These are phyloP conservation scores for Yarrowia phangngaensis DNA, from an alignment of 805 yeast genomes.

Conservation along the genomic window DNA sequence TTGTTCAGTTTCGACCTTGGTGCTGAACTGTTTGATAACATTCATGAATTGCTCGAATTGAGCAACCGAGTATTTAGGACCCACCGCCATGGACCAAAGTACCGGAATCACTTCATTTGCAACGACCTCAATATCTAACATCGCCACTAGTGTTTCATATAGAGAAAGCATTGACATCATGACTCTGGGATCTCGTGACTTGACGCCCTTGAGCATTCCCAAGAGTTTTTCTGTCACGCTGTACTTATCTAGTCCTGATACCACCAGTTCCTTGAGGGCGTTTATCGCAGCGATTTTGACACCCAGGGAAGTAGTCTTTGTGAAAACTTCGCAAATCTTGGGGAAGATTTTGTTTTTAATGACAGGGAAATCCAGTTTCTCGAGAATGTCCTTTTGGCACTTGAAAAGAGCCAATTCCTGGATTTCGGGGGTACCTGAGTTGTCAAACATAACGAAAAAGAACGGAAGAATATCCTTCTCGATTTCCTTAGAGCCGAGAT, in stretches of 20 bases:
- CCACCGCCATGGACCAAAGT: constrained; percentile 49
- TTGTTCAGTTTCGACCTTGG: constrained; percentile 47
- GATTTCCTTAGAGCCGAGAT: constrained; percentile 53
- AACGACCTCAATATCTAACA: constrained; percentile 49
- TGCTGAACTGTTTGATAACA: constrained; percentile 44
- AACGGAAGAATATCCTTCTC: constrained; percentile 48
- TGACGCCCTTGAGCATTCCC: constrained; percentile 72
- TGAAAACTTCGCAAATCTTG: constrained; percentile 62
- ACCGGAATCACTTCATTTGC: constrained; percentile 56
- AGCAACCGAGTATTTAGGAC: constrained; percentile 43
- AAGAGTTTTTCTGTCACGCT: constrained; percentile 71
- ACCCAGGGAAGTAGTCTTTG: constrained; percentile 77
- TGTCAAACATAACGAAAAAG: constrained; percentile 40
- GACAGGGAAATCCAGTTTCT: constrained; percentile 59
- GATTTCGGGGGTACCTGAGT: constrained; percentile 38
- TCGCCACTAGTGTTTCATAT: constrained; percentile 39
- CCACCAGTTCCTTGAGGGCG: constrained; percentile 47
- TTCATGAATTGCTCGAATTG: constrained; percentile 45
- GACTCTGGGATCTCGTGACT: constrained; percentile 68
- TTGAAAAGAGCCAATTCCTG: constrained; percentile 54
- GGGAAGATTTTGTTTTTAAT: constrained; percentile 77
- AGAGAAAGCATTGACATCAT: constrained; percentile 49
- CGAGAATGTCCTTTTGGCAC: constrained; percentile 41
- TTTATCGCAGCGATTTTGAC: constrained; percentile 67
- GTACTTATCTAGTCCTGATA: constrained; percentile 60